Conservation (phyloP, 1,284 basidiomycete genomes). For the Neolentinus lepideus region DNA sequence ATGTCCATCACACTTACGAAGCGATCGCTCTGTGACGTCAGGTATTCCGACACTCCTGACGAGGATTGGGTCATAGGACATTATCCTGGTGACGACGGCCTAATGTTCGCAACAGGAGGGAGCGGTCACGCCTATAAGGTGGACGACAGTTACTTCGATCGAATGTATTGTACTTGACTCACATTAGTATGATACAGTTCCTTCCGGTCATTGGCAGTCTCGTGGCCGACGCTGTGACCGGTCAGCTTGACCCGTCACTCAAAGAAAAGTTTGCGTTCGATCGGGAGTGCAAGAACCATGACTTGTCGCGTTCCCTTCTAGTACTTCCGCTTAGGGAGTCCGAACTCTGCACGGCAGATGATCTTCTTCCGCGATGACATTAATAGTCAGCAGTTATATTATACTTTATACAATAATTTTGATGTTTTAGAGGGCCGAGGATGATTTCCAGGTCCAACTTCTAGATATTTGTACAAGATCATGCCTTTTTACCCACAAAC, state of each 20-base stretch:
- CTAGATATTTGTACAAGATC: constrained; percentile 11
- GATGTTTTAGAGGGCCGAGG: not conserved
- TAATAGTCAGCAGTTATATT: not conserved
- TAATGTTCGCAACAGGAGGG: constrained; percentile 71
- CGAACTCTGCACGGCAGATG: constrained; percentile 41
- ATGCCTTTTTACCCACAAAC: constrained; percentile 71
- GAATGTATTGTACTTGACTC: not conserved
- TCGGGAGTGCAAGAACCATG: constrained; percentile 22
- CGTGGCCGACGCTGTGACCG: constrained; percentile 66
- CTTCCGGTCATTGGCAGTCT: constrained; percentile 76
- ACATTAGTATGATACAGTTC: constrained; percentile 44
- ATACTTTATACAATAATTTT: constrained; percentile 1
- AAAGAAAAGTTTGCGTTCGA: constrained; percentile 48
- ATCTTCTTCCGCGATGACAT: constrained; percentile 26
- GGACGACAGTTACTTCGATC: constrained; percentile 6
- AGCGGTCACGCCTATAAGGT: constrained; percentile 85
- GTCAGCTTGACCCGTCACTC: constrained; percentile 43
- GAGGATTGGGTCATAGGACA: constrained; percentile 76
- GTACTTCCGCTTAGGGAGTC: constrained; percentile 35
- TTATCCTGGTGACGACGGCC: constrained; percentile 44
- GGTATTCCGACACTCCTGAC: constrained; percentile 76
- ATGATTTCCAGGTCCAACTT: not conserved
- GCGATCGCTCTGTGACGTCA: constrained; percentile 17
- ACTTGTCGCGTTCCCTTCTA: constrained; percentile 25
- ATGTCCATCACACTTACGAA: not conserved